Percentiles rank a stretch among this genome's conserved stretches.
Evolutionary conservation across 2,329 filamentous ascomycete species (phyloP).

Genomic region (Cladobotryum protrusum): DNA sequence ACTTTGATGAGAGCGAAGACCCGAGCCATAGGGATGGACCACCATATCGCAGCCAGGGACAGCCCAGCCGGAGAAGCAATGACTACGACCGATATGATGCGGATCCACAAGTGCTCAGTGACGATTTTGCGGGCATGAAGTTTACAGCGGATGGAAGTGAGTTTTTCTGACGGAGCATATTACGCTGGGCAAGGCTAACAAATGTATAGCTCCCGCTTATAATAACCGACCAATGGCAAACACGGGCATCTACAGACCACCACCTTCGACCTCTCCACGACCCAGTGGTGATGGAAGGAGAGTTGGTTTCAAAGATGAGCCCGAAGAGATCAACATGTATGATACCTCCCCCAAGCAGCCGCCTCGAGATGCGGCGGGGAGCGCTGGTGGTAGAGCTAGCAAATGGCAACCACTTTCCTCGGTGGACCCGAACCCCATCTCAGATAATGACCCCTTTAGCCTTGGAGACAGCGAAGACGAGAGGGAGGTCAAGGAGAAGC

Average conservation of each 20-base stretch:
- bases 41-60: constrained; percentile 47
- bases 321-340: constrained; percentile 77
- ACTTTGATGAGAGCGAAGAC: constrained; percentile 65
- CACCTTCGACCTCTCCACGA: constrained; percentile 46
- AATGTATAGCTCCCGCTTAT: constrained; percentile 22
- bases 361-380: constrained; percentile 43
- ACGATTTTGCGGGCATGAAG: constrained; percentile 75
- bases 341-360: constrained; percentile 53
- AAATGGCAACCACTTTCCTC: constrained; percentile 95
- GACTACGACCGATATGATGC: constrained; percentile 93
- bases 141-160: constrained; percentile 57
- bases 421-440: constrained; percentile 73
- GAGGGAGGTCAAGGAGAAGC: constrained; percentile 50
- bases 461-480: constrained; percentile 95
- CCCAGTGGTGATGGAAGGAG: constrained; percentile 40
- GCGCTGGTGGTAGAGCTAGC: constrained; percentile 58
- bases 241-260: constrained; percentile 72
- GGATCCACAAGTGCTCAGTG: constrained; percentile 81
- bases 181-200: neutral
- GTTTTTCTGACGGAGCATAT: constrained; percentile 23
- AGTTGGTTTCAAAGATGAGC: constrained; percentile 53
- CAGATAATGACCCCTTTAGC: constrained; percentile 93
- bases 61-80: constrained; percentile 64
- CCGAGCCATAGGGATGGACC: constrained; percentile 23
- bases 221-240: constrained; percentile 61